Base-by-base conservation (phyloP, 108 stramenopile genomes). In the Skeletonema menzelii region DNA sequence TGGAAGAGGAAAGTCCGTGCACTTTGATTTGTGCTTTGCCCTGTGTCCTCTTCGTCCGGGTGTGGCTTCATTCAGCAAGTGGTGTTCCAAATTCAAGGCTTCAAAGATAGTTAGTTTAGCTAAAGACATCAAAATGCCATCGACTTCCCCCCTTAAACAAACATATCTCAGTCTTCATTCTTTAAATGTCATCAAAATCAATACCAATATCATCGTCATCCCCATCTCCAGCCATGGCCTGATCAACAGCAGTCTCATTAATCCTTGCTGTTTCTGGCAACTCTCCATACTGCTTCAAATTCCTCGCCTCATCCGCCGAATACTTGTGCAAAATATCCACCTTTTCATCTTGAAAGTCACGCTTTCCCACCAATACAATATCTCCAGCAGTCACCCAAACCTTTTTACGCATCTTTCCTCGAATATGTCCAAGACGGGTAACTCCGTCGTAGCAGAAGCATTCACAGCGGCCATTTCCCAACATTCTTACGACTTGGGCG, bases 371-470 rank as follows among this genome's bases (percentile, higher is more conserved):
- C 35, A 99, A 81, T 5, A 99, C 97, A 77, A 99, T 99, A 70
- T 99, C 99, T 46, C 99, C 97, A 8, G 96, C 95, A 8, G 96
- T 93, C 27, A 98, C 95, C 96, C 96, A 98, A 8, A 97, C 96
- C 95, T 99, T 98, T 78, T 98, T 99, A 34, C 99, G 84, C 99
- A 99, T 99, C 83, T 98, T 99, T 35, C 99, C 99, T 59, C 99
- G 95, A 81, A 99, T 99, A 82, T 98, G 98, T 30, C 97, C 98
- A 72, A 98, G 82, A 27, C 99, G 91, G 26, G 97, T 98, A 56
- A 97, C 96, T 65, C 98, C 97, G 80, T 99, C 99, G 84, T 95
- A 99, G 75, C 99, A 99, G 76, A 96, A 97, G 73, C 96, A 95
- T 85, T 98, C 98, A 62, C 97, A 96, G 20, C 99, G 89, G 28